Evolutionary conservation across 129 eudicot species (phyloP), one percentile per base, ranked within the genome.

Genomic region (Helichrysum umbraculigerum): DNA sequence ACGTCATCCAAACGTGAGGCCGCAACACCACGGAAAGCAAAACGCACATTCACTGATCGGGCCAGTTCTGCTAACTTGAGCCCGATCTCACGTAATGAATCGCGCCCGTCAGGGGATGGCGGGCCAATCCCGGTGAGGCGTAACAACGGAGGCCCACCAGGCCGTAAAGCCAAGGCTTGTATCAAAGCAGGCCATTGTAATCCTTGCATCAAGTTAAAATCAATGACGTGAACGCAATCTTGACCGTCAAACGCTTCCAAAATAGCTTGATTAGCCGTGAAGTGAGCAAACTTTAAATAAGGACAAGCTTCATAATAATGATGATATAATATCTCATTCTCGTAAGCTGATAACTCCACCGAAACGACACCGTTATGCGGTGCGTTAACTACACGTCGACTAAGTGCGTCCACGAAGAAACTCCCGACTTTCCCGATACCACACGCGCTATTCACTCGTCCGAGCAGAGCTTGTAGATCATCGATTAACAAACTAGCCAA

Each of bases 231-330:
- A 77, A 90, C 98, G 30, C 89, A 72, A 83, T 74, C 85, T 33
- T 84, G 86, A 22, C 98, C 96, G 5, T 84, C 85, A 6, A 92
- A 90, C 0, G 96, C 94, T 56, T 92, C 98, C 19, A 92, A 64
- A 4, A 92, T 92, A 19, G 98, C 98, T 78, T 92, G 98, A 79
- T 92, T 92, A 1, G 96, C 96, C 9, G 96, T 92, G 81, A 90
- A 92, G 69, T 92, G 98, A 37, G 96, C 96, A 50, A 92, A 92
- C 66, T 92, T 92, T 29, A 92, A 64, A 74, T 90, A 92, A 9
- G 98, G 98, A 34, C 92, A 83, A 3, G 92, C 88, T 76, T 92
- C 98, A 22, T 92, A 92, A 44, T 83, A 92, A 41, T 86, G 88
- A 69, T 84, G 89, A 25, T 88, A 86, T 6, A 92, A 17, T 21